Evolutionary conservation across 1,284 basidiomycete species (phyloP).

Genomic region (Clitocybe nebularis): DNA sequence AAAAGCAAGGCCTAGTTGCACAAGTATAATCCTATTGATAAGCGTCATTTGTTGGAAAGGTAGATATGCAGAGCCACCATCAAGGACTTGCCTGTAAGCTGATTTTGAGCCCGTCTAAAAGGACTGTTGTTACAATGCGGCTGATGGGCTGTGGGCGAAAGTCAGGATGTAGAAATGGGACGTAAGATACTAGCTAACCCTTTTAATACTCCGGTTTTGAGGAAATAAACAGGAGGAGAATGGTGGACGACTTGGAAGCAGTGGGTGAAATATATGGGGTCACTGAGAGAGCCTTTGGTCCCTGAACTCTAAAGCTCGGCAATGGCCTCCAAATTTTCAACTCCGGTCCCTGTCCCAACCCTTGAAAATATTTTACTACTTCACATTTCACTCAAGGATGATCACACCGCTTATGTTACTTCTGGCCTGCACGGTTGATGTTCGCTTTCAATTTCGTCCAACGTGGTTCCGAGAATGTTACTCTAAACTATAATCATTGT

Average conservation of each 20-base stretch:
- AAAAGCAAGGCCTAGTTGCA: conserved; percentile 62
- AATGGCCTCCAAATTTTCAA: conserved; percentile 46
- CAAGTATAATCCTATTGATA: conserved; percentile 52
- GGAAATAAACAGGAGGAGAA: conserved; percentile 39
- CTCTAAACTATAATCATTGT: no score
- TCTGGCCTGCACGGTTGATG: no score
- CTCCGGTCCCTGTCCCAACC: conserved; percentile 47
- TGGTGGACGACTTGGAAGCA: conserved; percentile 25
- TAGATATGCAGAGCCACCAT: conserved; percentile 20
- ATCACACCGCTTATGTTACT: conserved; percentile 1
- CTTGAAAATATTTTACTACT: conserved; percentile 26
- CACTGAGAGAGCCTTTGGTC: conserved; percentile 38
- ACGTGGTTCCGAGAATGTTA: no score
- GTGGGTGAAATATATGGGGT: conserved; percentile 39
- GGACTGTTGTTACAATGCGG: conserved; percentile 75
- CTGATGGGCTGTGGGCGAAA: conserved; percentile 27
- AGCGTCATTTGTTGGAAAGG: conserved; percentile 13
- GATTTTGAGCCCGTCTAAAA: conserved; percentile 75
- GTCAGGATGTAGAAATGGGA: conserved; percentile 20
- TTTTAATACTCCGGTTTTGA: conserved; percentile 45
- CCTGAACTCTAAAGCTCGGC: conserved; percentile 55
- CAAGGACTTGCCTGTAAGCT: conserved; percentile 56
- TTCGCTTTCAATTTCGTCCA: no score
- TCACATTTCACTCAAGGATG: conserved; percentile 14
- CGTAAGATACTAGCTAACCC: conserved; percentile 28